phyloP scores from a whole-genome alignment of 129 eudicot species.

The Centrapalus pauciflorus region DNA sequence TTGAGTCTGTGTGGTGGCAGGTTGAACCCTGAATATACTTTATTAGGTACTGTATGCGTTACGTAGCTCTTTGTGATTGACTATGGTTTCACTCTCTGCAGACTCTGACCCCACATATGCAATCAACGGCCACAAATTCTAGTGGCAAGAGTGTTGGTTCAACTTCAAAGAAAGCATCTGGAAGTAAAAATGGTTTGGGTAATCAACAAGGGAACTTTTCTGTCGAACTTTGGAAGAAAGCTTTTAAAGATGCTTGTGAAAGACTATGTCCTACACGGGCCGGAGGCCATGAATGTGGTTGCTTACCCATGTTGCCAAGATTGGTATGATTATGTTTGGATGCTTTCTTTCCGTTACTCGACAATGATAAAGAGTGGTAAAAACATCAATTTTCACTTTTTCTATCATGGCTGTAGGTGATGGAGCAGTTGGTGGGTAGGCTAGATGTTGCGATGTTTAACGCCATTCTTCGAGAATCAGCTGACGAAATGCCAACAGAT shows the following conservation, averaged over 20 bases:
- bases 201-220: conserved; percentile 78
- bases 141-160: conserved; percentile 31
- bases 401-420: conserved; percentile 43
- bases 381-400: background rate
- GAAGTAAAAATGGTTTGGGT: conserved; percentile 48
- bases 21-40: conserved; percentile 22
- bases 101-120: conserved; percentile 95
- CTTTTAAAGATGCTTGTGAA: conserved; percentile 85
- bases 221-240: conserved; percentile 84
- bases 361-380: background rate
- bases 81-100: conserved; percentile 22
- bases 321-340: conserved; percentile 29
- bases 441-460: conserved; percentile 96
- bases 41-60: background rate
- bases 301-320: conserved; percentile 53
- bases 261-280: conserved; percentile 89
- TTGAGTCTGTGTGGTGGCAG: conserved; percentile 98
- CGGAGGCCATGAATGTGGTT: conserved; percentile 91
- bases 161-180: conserved; percentile 42
- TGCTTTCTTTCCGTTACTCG: background rate
- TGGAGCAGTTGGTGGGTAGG: conserved; percentile 91
- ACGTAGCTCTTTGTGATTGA: background rate
- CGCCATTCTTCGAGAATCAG: conserved; percentile 87
- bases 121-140: conserved; percentile 50
- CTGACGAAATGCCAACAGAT: conserved; percentile 91